Percentiles rank a stretch among this genome's conserved stretches.
phyloP scores from a whole-genome alignment of 2,329 filamentous ascomycete genomes.

The Ceratocystiopsis sp. region DNA sequence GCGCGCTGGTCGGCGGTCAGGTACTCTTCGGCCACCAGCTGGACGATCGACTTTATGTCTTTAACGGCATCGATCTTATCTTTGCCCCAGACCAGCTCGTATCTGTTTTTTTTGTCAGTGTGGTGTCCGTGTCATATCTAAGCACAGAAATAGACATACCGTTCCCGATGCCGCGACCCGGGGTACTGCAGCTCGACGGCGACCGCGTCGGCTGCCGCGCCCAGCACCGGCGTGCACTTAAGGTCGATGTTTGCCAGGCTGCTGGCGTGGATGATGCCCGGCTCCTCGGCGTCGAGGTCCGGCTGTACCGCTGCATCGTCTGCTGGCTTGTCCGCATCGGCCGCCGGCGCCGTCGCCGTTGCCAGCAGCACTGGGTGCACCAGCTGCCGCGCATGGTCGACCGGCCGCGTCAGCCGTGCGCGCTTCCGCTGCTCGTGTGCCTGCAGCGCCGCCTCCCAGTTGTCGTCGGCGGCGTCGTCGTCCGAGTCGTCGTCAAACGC shows the following conservation, averaged over 20 bases:
- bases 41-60: constrained; percentile 54
- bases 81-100: constrained; percentile 60
- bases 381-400: constrained; percentile 20
- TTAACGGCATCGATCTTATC: constrained; percentile 64
- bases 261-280: constrained; percentile 39
- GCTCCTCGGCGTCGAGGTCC: constrained; percentile 22
- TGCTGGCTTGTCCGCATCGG: constrained; percentile 16
- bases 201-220: constrained; percentile 33
- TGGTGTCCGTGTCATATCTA: not conserved
- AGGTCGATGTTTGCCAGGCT: constrained; percentile 34
- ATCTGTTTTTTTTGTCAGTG: constrained; percentile 20
- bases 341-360: constrained; percentile 15
- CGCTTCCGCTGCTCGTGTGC: constrained; percentile 30
- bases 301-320: too few relatives aligned
- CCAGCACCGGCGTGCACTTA: constrained; percentile 33
- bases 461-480: constrained; percentile 29
- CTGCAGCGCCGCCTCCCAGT: constrained; percentile 29
- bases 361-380: constrained; percentile 27
- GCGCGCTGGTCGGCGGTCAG: constrained; percentile 52
- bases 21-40: constrained; percentile 58
- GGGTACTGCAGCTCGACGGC: constrained; percentile 69
- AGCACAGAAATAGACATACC: constrained; percentile 10
- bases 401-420: constrained; percentile 2
- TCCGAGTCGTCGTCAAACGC: constrained; percentile 31
- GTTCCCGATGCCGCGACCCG: constrained; percentile 27